phyloP scores from a whole-genome alignment of 371 early-diverging fungal genomes.

The Mucor indicus region DNA sequence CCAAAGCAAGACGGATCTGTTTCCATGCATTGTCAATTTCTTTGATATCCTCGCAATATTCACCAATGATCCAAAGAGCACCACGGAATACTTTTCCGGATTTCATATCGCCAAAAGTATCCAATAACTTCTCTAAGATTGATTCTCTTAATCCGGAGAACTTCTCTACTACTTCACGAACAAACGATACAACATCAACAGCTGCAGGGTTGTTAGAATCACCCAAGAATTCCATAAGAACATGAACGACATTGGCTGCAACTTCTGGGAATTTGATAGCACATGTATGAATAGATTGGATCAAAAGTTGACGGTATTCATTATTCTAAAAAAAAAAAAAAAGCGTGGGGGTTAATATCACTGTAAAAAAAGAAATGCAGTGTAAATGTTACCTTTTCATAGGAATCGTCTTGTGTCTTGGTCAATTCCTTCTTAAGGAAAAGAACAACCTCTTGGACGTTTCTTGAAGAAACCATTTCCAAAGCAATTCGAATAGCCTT shows the following conservation, averaged over 20 bases:
- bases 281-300: constrained; percentile 94
- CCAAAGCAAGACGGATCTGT: constrained; percentile 77
- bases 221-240: constrained; percentile 90
- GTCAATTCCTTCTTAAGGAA: constrained; percentile 91
- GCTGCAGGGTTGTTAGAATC: constrained; percentile 90
- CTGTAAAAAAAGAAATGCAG: background rate
- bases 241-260: constrained; percentile 91
- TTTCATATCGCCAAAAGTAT: constrained; percentile 86
- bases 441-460: constrained; percentile 89
- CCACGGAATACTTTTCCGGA: constrained; percentile 95
- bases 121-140: constrained; percentile 77
- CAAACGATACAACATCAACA: constrained; percentile 94
- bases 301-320: constrained; percentile 91
- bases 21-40: constrained; percentile 86
- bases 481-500: constrained; percentile 85
- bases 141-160: constrained; percentile 82
- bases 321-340: constrained; percentile 52
- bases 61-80: constrained; percentile 96
- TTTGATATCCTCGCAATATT: constrained; percentile 72
- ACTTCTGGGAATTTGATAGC: constrained; percentile 95
- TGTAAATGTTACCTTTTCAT: constrained; percentile 67
- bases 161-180: constrained; percentile 94
- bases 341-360: background rate
- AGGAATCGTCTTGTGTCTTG: constrained; percentile 86
- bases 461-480: constrained; percentile 86